phyloP scores from a whole-genome alignment of 768 basidiomycete species.

The Scleroderma bovista region DNA sequence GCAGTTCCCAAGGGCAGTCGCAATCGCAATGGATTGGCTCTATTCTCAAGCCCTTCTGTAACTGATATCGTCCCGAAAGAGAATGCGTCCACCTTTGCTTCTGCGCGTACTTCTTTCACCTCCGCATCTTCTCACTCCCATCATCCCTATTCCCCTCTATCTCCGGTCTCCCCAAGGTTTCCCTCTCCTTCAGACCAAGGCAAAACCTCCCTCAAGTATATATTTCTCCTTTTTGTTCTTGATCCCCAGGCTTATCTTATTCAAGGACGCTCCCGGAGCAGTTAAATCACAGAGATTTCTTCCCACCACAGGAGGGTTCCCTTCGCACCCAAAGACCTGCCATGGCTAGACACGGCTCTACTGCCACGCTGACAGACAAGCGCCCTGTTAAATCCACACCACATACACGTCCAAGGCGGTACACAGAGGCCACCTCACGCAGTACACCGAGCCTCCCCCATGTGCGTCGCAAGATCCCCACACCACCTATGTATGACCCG shows the following conservation, averaged over 20 bases:
- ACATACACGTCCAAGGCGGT: constrained; percentile 41
- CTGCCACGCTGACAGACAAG: constrained; percentile 28
- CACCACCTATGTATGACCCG: constrained; percentile 3
- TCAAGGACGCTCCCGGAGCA: neutral
- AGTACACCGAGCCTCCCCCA: constrained; percentile 30
- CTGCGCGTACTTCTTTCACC: constrained; percentile 48
- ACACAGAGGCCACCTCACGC: constrained; percentile 38
- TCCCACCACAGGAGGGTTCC: constrained; percentile 12
- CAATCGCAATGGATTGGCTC: constrained; percentile 48
- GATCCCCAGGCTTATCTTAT: neutral
- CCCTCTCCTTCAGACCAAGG: constrained; percentile 3
- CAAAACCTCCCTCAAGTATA: constrained; percentile 2
- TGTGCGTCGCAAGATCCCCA: constrained; percentile 3
- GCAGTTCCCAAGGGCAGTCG: constrained; percentile 31
- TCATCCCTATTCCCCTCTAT: constrained; percentile 1
- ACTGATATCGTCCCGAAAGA: constrained; percentile 40
- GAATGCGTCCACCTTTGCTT: constrained; percentile 24
- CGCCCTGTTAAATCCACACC: constrained; percentile 31
- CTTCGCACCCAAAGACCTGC: constrained; percentile 8
- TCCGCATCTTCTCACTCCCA: constrained; percentile 57
- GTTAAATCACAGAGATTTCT: neutral
- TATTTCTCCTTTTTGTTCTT: neutral
- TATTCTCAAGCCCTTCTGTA: constrained; percentile 47
- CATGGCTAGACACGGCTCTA: constrained; percentile 24
- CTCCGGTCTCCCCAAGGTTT: neutral